phyloP scores from a whole-genome alignment of 2,329 filamentous ascomycete species.

The Phoma sp. region DNA sequence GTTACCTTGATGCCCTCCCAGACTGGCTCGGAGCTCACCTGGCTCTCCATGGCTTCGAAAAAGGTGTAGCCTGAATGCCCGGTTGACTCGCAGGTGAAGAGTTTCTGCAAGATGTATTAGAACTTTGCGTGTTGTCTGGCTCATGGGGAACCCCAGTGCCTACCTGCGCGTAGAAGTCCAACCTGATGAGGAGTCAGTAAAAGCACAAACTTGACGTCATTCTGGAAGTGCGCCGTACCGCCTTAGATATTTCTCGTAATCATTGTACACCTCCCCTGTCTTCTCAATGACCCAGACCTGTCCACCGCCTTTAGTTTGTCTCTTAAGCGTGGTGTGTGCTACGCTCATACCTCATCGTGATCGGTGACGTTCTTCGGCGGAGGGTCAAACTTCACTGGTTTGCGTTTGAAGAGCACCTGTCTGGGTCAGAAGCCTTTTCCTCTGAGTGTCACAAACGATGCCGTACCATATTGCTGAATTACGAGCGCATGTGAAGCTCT shows the following conservation, averaged over 20 bases:
- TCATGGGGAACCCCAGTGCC: constrained; percentile 30
- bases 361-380: constrained; percentile 78
- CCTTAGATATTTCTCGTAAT: constrained; percentile 86
- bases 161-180: constrained; percentile 94
- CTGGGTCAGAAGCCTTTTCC: constrained; percentile 24
- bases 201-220: constrained; percentile 29
- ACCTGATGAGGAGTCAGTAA: constrained; percentile 59
- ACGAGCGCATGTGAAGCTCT: constrained; percentile 43
- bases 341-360: constrained; percentile 74
- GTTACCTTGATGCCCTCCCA: constrained; percentile 40
- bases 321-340: constrained; percentile 13
- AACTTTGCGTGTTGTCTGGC: not conserved
- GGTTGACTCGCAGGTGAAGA: constrained; percentile 95
- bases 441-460: not conserved
- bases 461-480: constrained; percentile 43
- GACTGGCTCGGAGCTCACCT: constrained; percentile 66
- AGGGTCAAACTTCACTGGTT: constrained; percentile 84
- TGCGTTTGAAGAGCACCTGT: constrained; percentile 94
- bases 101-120: constrained; percentile 63
- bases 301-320: constrained; percentile 35
- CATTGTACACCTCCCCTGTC: constrained; percentile 87
- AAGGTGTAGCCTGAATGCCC: constrained; percentile 91
- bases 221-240: constrained; percentile 64
- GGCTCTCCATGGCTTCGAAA: constrained; percentile 89
- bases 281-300: constrained; percentile 92